A percentile compares a stretch with the other conserved stretches of the same genome.
These are phyloP conservation scores for Gigaspora rosea DNA, from an alignment of 192 early-diverging fungal genomes.

Conservation along the genomic window DNA sequence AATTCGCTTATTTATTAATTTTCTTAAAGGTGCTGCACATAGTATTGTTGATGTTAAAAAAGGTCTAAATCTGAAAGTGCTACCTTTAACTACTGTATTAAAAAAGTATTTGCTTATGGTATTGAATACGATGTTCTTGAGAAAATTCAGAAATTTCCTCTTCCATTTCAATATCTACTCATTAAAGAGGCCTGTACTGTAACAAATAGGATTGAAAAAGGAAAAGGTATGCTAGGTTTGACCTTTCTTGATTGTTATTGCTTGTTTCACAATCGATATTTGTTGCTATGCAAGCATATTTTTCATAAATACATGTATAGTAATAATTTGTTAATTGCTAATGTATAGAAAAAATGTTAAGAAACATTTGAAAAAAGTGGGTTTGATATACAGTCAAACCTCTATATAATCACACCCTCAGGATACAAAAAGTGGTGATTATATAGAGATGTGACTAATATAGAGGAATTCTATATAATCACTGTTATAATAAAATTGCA, in stretches of 20 bases:
- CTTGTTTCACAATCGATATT: neutral
- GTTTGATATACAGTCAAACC: too few species aligned
- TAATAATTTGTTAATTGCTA: constrained; percentile 16
- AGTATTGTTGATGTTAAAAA: neutral
- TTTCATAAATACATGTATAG: constrained; percentile 15
- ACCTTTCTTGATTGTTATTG: constrained; percentile 7
- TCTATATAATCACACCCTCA: too few species aligned
- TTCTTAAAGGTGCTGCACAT: neutral
- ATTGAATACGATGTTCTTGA: constrained; percentile 4
- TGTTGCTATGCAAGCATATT: constrained; percentile 9
- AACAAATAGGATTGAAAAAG: constrained; percentile 8
- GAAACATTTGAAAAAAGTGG: constrained; percentile 31
- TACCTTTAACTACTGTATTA: too few species aligned
- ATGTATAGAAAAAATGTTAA: constrained; percentile 20
- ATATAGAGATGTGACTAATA: too few species aligned
- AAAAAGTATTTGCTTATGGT: constrained; percentile 8
- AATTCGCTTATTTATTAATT: neutral
- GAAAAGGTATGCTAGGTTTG: neutral
- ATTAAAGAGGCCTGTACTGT: constrained; percentile 12
- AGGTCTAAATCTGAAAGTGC: neutral
- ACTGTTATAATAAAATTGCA: too few species aligned
- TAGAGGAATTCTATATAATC: too few species aligned
- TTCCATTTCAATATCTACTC: constrained; percentile 15
- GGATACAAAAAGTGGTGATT: too few species aligned
- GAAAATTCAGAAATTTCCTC: constrained; percentile 18